phyloP scores from a whole-genome alignment of 352 stramenopile species.

The Globisporangium uncinulatum region DNA sequence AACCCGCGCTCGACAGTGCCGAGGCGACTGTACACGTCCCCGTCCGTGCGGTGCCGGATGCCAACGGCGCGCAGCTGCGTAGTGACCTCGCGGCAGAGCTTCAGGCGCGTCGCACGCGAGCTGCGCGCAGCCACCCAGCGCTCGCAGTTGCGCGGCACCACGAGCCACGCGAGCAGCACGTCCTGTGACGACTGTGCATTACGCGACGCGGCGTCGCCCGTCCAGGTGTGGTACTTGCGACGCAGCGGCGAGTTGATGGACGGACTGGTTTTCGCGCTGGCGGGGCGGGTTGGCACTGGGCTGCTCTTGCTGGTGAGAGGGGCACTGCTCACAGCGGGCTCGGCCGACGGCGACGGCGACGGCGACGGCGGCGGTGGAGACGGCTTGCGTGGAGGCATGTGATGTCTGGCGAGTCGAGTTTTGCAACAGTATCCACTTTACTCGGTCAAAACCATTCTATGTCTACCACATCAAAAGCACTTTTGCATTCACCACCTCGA shows the following conservation, averaged over 20 bases:
- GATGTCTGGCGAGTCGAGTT: too few species aligned
- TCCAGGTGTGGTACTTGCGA: conserved; percentile 3
- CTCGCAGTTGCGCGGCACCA: conserved; percentile 21
- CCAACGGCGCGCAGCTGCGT: conserved; percentile 5
- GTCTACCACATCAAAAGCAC: too few species aligned
- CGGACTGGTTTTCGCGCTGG: not conserved
- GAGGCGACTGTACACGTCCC: conserved; percentile 12
- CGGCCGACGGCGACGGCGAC: too few species aligned
- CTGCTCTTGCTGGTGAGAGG: not conserved
- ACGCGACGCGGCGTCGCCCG: conserved; percentile 5
- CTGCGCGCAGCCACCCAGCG: conserved; percentile 12
- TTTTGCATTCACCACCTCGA: too few species aligned
- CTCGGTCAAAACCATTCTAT: too few species aligned
- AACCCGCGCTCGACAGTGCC: conserved; percentile 14
- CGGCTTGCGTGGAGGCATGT: too few species aligned
- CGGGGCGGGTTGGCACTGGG: not conserved
- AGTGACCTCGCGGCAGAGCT: conserved; percentile 13
- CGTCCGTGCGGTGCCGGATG: conserved; percentile 12
- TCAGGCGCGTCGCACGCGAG: not conserved
- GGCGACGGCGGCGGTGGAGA: too few species aligned
- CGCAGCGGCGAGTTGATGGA: not conserved
- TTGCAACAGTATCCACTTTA: too few species aligned
- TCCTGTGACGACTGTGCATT: conserved; percentile 19
- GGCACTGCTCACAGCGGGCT: too few species aligned
- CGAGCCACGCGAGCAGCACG: conserved; percentile 29